Evolutionary conservation across 2,329 filamentous ascomycete genomes (phyloP), one percentile per base, ranked within the genome.

Genomic region (Chrysoporthe deuterocubensis): DNA sequence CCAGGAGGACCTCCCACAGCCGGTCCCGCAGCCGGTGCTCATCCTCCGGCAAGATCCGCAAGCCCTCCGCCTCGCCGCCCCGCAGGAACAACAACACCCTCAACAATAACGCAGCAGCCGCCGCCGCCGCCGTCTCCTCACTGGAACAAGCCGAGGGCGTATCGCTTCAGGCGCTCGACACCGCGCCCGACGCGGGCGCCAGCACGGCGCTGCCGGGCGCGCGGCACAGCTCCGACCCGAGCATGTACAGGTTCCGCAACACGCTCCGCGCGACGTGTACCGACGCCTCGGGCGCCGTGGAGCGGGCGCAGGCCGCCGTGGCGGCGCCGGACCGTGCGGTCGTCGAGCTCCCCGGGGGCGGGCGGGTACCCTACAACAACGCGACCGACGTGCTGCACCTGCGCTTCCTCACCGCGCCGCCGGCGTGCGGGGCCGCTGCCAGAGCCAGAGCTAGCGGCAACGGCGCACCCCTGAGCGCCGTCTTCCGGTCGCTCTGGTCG

Each of bases 401-500:
- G 52, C 68, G 70, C 16, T 70, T 70, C 54, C 11, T 40, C 11
- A 32, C 60, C n/a, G 16, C 52, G 4, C 26, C 26, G 26, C 21
- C 52, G 7, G 52, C n/a, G 26, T 34, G 26, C 52, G 6, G 32
- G 52, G 16, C 18, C 48, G 21, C 52, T 6, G 21, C n/a, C 48
- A 14, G 11, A 18, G 21, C 13, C 48, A 52, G 48, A 18, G 21
- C 7, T 18, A 46, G 44, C 44, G 18, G 40, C 37, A 42, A 16
- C 43, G 16, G 34, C 21, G 7, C 34, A 6, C 26, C 65, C 32
- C 32, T 71, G 4, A 68, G 66, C 61, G 43, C 61, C 42, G 50
- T 69, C 14, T 67, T 71, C 48, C 61, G 65, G 54, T 63, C 66
- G 44, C 21, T 64, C 42, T 71, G 70, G 70, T 67, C 66, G 34